Base-by-base conservation (phyloP, 2,329 filamentous ascomycete genomes). In the Calonectria pauciramosa region DNA sequence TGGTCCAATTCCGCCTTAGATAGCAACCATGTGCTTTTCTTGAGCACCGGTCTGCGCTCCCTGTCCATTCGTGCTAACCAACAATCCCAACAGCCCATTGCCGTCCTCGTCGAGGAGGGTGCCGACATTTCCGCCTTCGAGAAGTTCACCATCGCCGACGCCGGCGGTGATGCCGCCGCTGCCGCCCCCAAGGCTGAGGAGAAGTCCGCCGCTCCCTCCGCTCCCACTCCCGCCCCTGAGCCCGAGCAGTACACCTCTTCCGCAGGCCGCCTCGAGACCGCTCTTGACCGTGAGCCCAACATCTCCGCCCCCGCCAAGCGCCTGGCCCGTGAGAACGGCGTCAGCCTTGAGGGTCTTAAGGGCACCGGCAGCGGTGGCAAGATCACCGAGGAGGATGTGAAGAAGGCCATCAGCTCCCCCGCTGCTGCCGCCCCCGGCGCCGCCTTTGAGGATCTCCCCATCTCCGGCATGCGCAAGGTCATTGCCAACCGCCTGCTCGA, bases 391-490 rank as follows among this genome's bases (percentile, higher is more conserved):
- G 92, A 95, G 83, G 96, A 99, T 86, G 92, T 99, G 82, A 96
- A 98, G 89, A 98, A 98, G 89, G 94, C 91, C 84, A 88, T 92
- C 84, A 90, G 94, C 77, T 85, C 88, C 76, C 86, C 90, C 56
- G 86, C 87, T 68, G 87, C 90, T 64, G 86, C 88, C 59, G 87
- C 91, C 67, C 87, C 91, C 73, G 91, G 89, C 60, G 90, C 95
- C 75, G 87, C 91, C 74, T 99, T 94, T 87, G 93, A 96, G 87
- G 97, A 99, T 84, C 92, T 92, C 76, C 95, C 96, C 77, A 92
- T 96, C 81, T 94, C 91, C 83, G 94, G 94, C 85, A 99, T 99
- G 97, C 96, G 97, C 90, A 99, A 98, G 93, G 96, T 95, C 80
- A 99, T 99, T 86, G 97, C 97, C 86, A 93, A 88, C 87, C 95